Conservation (phyloP, 768 basidiomycete genomes). For the Leccinum broughii region DNA sequence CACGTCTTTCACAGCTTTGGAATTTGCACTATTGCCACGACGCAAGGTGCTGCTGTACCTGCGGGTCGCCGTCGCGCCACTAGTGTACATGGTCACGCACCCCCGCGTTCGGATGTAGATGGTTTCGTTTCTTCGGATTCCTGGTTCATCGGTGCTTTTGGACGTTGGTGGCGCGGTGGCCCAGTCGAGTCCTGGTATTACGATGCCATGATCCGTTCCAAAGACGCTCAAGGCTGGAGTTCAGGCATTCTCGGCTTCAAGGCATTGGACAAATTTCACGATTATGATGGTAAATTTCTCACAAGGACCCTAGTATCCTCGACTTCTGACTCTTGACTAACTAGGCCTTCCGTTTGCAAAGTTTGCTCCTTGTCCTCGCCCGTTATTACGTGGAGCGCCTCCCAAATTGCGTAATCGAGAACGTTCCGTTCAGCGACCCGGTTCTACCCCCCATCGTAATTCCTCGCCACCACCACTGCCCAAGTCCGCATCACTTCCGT, state of each 20-base stretch:
- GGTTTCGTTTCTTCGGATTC: conserved; percentile 65
- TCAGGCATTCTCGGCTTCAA: conserved; percentile 79
- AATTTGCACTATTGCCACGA: conserved; percentile 78
- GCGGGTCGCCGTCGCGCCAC: conserved; percentile 61
- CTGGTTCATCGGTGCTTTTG: conserved; percentile 91
- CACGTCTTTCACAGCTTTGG: conserved; percentile 86
- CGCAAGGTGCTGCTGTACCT: conserved; percentile 31
- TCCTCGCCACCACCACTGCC: conserved; percentile 83
- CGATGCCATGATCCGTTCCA: conserved; percentile 60
- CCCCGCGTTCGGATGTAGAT: conserved; percentile 38
- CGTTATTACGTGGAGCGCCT: conserved; percentile 47
- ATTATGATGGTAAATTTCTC: conserved; percentile 56
- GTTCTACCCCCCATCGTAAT: conserved; percentile 48
- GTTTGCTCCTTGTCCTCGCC: conserved; percentile 45
- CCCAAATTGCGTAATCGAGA: conserved; percentile 61
- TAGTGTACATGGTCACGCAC: conserved; percentile 19
- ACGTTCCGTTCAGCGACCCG: conserved; percentile 46
- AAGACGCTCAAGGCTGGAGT: conserved; percentile 71
- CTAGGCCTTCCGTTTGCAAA: conserved; percentile 54
- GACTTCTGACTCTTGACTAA: conserved; percentile 23
- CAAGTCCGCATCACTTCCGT: conserved; percentile 75
- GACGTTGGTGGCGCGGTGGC: conserved; percentile 88
- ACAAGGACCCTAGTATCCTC: background rate
- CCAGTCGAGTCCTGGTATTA: conserved; percentile 80
- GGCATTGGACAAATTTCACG: conserved; percentile 66